These are phyloP conservation scores for Amoeboaphelidium protococcarum DNA, from an alignment of 371 early-diverging fungal genomes.

Conservation along the genomic window DNA sequence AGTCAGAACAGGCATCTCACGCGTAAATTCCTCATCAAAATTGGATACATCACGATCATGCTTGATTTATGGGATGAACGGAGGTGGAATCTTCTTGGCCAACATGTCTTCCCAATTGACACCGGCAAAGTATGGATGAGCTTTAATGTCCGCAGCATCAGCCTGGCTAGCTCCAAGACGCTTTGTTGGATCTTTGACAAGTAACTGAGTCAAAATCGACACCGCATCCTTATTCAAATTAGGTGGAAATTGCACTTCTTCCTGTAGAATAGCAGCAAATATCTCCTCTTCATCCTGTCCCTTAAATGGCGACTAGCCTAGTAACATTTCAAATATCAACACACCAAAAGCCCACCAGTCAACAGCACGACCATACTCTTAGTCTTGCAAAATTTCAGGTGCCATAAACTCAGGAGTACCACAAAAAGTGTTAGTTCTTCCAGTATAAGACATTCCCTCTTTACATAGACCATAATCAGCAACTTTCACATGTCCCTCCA, in stretches of 20 bases:
- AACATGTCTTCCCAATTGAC: constrained; percentile 85
- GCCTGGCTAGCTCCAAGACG: constrained; percentile 53
- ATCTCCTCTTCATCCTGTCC: constrained; percentile 87
- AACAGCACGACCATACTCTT: constrained; percentile 67
- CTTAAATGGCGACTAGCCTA: constrained; percentile 74
- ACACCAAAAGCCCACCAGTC: constrained; percentile 99
- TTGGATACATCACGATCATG: constrained; percentile 2
- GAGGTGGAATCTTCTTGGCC: constrained; percentile 48
- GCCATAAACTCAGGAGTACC: constrained; percentile 99
- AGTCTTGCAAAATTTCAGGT: constrained; percentile 52
- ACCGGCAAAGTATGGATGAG: constrained; percentile 84
- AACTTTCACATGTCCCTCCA: constrained; percentile 89
- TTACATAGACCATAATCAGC: constrained; percentile 98
- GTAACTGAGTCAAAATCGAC: constrained; percentile 48
- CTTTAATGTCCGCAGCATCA: constrained; percentile 63
- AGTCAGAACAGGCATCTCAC: constrained; percentile 60
- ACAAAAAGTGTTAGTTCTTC: constrained; percentile 78
- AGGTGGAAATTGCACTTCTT: constrained; percentile 65
- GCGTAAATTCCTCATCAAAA: constrained; percentile 50
- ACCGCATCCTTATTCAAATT: constrained; percentile 69
- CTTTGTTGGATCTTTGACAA: constrained; percentile 59
- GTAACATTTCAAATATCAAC: constrained; percentile 86
- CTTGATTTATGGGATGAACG: constrained; percentile 51
- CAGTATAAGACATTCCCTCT: constrained; percentile 60
- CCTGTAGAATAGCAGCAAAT: constrained; percentile 72